These are phyloP conservation scores for Nemania sp. DNA, from an alignment of 2,329 filamentous ascomycete genomes.

Conservation along the genomic window DNA sequence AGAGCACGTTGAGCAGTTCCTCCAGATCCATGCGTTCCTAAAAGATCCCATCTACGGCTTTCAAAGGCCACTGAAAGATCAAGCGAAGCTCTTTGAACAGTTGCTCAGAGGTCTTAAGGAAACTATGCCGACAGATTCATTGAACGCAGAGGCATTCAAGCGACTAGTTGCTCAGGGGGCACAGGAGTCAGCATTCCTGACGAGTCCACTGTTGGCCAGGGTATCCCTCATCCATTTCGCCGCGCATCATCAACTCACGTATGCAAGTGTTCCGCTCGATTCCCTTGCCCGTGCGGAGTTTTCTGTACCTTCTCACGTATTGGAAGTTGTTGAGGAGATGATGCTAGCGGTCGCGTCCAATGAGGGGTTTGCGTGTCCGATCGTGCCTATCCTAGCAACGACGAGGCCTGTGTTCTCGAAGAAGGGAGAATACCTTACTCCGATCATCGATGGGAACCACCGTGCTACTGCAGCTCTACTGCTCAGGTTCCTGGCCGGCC, in stretches of 20 bases:
- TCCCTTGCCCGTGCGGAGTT: background rate
- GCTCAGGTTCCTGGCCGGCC: background rate
- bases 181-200: constrained; percentile 1
- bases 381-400: background rate
- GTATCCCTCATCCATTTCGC: background rate
- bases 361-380: background rate
- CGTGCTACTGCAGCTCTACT: constrained; percentile 1
- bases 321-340: background rate
- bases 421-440: background rate
- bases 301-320: background rate
- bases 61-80: background rate
- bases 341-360: background rate
- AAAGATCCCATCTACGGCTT: background rate
- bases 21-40: background rate
- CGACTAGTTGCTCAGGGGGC: background rate
- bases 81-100: background rate
- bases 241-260: background rate
- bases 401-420: background rate
- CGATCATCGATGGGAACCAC: constrained; percentile 5
- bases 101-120: background rate
- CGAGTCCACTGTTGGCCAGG: background rate
- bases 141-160: background rate
- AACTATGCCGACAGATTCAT: background rate
- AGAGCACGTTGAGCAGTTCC: background rate
- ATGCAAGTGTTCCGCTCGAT: constrained; percentile 3